These are phyloP conservation scores for Arabidopsis hybrid DNA, from an alignment of 441 rosid species.

Conservation along the genomic window DNA sequence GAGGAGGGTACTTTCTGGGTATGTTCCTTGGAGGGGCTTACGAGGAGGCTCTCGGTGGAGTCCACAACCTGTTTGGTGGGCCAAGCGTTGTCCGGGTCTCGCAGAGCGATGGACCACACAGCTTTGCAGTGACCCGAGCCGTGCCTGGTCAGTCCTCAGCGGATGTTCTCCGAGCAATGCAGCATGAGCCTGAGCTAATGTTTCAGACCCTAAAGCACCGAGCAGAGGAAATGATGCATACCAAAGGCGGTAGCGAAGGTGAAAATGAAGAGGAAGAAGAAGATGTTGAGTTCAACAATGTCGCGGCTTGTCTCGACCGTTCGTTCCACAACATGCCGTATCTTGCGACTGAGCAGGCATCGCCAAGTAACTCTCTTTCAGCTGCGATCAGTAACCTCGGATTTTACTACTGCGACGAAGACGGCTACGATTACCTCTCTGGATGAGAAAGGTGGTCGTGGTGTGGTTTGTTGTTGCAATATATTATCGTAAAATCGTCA, in stretches of 20 bases:
- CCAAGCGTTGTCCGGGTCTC: conserved; percentile 88
- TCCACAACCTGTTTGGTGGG: conserved; percentile 92
- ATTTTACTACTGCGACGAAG: conserved; percentile 78
- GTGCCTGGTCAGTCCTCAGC: conserved; percentile 82
- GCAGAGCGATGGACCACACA: conserved; percentile 96
- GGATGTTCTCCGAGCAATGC: conserved; percentile 95
- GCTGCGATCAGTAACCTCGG: conserved; percentile 68
- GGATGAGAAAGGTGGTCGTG: conserved; percentile 48
- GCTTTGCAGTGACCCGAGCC: conserved; percentile 91
- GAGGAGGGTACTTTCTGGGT: conserved; percentile 76
- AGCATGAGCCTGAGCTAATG: conserved; percentile 96
- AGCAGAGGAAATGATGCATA: conserved; percentile 61
- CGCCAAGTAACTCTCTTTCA: conserved; percentile 63
- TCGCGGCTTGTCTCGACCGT: conserved; percentile 61
- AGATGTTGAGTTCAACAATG: conserved; percentile 43
- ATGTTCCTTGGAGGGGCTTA: conserved; percentile 99
- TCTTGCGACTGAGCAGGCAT: conserved; percentile 51
- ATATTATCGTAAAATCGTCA: conserved; percentile 17
- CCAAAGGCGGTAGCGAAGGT: conserved; percentile 30
- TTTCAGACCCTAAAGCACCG: conserved; percentile 90
- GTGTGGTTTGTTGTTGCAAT: conserved; percentile 17
- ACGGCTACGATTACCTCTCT: conserved; percentile 72
- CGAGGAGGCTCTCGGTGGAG: conserved; percentile 98
- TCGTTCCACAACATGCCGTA: conserved; percentile 94
- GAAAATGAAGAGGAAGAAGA: conserved; percentile 8